phyloP scores from a whole-genome alignment of 1,284 basidiomycete species.

The Melampsora americana region DNA sequence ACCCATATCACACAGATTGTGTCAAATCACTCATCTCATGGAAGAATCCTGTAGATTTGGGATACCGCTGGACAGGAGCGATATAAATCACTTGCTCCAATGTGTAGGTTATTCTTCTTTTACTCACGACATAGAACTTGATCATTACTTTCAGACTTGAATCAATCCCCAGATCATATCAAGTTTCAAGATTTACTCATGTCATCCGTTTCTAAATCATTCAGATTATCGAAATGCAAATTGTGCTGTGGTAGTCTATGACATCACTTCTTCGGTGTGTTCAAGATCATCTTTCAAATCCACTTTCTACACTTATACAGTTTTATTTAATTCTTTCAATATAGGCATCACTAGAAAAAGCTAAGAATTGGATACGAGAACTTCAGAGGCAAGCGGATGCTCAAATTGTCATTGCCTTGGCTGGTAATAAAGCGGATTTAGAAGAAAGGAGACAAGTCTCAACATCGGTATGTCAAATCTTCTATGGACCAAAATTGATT shows the following conservation, averaged over 20 bases:
- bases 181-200: slow-evolving; percentile 13
- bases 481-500: neutral
- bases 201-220: neutral
- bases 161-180: neutral
- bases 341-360: slow-evolving; percentile 78
- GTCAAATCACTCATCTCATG: neutral
- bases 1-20: slow-evolving; percentile 26
- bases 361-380: slow-evolving; percentile 92
- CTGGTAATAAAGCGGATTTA: slow-evolving; percentile 91
- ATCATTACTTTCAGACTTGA: slow-evolving; percentile 10
- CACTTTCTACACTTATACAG: neutral
- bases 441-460: slow-evolving; percentile 68
- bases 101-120: slow-evolving; percentile 61
- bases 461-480: slow-evolving; percentile 56
- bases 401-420: slow-evolving; percentile 89
- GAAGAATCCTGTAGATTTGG: slow-evolving; percentile 55
- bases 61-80: slow-evolving; percentile 90
- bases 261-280: slow-evolving; percentile 22
- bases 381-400: slow-evolving; percentile 96
- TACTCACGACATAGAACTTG: neutral
- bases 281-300: neutral
- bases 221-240: slow-evolving; percentile 73
- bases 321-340: neutral
- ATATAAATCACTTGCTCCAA: slow-evolving; percentile 64
- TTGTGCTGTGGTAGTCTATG: slow-evolving; percentile 79